Percentiles rank a stretch among this genome's conserved stretches.
phyloP scores from a whole-genome alignment of 2,329 filamentous ascomycete species.

The Talaromyces islandicus region DNA sequence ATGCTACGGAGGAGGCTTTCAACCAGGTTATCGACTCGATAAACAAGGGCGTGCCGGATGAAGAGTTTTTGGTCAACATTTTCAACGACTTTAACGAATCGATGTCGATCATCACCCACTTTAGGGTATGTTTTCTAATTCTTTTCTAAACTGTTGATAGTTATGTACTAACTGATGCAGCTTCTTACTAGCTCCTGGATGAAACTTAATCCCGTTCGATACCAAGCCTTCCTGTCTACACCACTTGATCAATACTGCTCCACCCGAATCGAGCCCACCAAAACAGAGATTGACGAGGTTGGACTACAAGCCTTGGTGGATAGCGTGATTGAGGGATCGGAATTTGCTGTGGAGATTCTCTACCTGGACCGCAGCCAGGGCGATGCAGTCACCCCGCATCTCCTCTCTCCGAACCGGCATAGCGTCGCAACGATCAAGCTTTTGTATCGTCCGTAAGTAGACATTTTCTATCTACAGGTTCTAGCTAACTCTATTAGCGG shows the following conservation, averaged over 20 bases:
- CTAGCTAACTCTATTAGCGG: conserved; percentile 44
- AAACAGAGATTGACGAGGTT: conserved; percentile 86
- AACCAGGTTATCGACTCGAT: conserved; percentile 56
- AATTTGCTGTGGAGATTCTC: conserved; percentile 76
- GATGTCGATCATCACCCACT: conserved; percentile 77
- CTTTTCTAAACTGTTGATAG: conserved; percentile 2
- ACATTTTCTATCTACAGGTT: conserved; percentile 15
- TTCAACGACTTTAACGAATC: conserved; percentile 70
- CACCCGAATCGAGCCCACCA: conserved; percentile 64
- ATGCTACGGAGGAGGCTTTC: conserved; percentile 66
- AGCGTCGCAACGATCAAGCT: conserved; percentile 60
- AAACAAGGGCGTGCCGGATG: conserved; percentile 49
- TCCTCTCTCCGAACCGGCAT: conserved; percentile 28
- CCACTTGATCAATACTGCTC: conserved; percentile 63
- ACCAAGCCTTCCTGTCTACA: conserved; percentile 64
- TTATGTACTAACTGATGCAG: conserved; percentile 31
- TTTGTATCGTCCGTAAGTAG: conserved; percentile 59
- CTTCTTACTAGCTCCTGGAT: conserved; percentile 80
- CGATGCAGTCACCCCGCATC: conserved; percentile 57
- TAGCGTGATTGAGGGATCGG: conserved; percentile 70
- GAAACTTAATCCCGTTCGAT: conserved; percentile 64
- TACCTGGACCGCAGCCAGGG: conserved; percentile 86
- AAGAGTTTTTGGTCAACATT: conserved; percentile 53
- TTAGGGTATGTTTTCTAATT: conserved; percentile 47
- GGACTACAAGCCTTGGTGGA: conserved; percentile 72